A percentile compares a stretch with the other conserved stretches of the same genome.
These are phyloP conservation scores for Suillus occidentalis DNA, from an alignment of 768 basidiomycete species.

Conservation along the genomic window DNA sequence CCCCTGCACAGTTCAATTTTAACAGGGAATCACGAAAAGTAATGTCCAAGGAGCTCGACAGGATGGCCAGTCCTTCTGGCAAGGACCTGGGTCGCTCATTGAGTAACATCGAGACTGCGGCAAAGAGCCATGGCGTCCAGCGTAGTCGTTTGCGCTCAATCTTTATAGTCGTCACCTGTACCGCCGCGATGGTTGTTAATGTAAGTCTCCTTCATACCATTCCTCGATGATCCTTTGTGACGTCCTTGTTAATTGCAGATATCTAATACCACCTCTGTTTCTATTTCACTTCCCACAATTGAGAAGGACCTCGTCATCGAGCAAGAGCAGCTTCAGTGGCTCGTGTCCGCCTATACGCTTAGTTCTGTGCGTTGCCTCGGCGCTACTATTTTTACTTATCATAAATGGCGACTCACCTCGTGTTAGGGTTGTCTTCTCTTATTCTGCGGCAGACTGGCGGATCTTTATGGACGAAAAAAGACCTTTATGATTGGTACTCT, in stretches of 20 bases:
- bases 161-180: conserved; percentile 37
- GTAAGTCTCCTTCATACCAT: conserved; percentile 22
- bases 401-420: not conserved
- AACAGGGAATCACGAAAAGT: not conserved
- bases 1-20: not conserved
- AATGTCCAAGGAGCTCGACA: conserved; percentile 12
- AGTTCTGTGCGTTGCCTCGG: conserved; percentile 52
- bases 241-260: conserved; percentile 15
- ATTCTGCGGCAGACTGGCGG: conserved; percentile 76
- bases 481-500: conserved; percentile 62
- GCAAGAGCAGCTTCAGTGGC: conserved; percentile 62
- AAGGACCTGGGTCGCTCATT: conserved; percentile 13
- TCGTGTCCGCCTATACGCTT: conserved; percentile 64
- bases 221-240: not conserved
- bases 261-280: conserved; percentile 41
- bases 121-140: not conserved
- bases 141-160: conserved; percentile 30
- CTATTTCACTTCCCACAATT: conserved; percentile 56
- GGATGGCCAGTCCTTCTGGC: conserved; percentile 6
- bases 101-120: conserved; percentile 13
- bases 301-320: conserved; percentile 46
- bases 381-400: not conserved
- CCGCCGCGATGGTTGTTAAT: conserved; percentile 39
- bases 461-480: conserved; percentile 73
- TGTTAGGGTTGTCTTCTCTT: conserved; percentile 74